Conservation (phyloP, 257 asterid genomes). For the Primulina huaijiensis region DNA sequence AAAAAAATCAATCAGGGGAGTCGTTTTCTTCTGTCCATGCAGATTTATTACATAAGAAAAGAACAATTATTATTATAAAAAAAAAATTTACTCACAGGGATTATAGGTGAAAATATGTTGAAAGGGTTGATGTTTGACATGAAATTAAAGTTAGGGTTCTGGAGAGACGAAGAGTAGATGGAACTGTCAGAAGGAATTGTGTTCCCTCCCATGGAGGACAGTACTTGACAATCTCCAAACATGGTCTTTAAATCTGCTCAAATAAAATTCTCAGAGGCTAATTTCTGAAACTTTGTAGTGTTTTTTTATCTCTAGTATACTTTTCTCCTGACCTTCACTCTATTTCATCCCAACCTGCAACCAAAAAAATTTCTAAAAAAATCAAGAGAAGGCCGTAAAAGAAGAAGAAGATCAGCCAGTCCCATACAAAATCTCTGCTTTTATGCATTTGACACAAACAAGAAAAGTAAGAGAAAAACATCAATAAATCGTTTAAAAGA, state of each 20-base stretch:
- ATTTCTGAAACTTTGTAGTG: not conserved
- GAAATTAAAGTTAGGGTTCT: slow-evolving; percentile 74
- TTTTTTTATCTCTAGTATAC: not conserved
- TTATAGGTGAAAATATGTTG: slow-evolving; percentile 72
- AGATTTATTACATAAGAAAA: not conserved
- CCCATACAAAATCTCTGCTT: too few relatives aligned
- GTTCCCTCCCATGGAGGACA: slow-evolving; percentile 67
- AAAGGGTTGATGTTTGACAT: slow-evolving; percentile 71
- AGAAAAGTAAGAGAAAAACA: too few relatives aligned
- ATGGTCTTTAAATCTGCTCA: slow-evolving; percentile 15
- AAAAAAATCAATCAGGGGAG: not conserved
- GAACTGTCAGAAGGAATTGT: slow-evolving; percentile 32
- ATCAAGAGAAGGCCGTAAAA: too few relatives aligned
- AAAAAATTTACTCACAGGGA: slow-evolving; percentile 48
- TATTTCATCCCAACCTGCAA: not conserved
- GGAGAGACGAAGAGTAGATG: slow-evolving; percentile 45
- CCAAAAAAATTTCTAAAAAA: not conserved
- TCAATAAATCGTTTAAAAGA: not conserved
- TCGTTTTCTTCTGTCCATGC: not conserved
- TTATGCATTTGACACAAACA: too few relatives aligned
- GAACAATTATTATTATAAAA: not conserved
- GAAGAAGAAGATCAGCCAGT: too few relatives aligned
- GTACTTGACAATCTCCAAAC: slow-evolving; percentile 91
- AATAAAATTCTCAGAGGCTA: too few relatives aligned
- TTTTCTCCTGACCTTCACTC: not conserved